Base-by-base conservation (phyloP, 2,329 filamentous ascomycete genomes). In the Exutisphaerella laricina region DNA sequence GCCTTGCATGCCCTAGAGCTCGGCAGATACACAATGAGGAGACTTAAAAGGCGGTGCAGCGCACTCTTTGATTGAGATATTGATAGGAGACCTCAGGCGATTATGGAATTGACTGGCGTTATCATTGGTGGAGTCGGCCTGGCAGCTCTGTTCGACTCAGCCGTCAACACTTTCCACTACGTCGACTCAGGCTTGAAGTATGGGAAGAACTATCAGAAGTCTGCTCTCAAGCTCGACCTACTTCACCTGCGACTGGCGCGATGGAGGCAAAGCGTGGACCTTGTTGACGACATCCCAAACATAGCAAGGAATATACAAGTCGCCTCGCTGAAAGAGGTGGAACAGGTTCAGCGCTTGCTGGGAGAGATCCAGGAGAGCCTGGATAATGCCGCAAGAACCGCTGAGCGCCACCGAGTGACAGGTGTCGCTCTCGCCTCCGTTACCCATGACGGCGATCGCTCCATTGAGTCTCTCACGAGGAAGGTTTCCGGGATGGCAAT, bases 131-230 rank as follows among this genome's bases (percentile, higher is more conserved):
- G 57, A 0, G 46, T 66, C 5, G 61, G 63, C 29, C 43, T 70
- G 2, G 65, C 64, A 14, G 46, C 54, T 2, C 44, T 64, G 9
- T 69, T 70, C 33, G 66, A 62, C 31, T 58, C 58, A 42, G 67
- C 62, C 32, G 56, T 71, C 28, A 58, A 63, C 25, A 67, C 61
- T 44, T 71, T 72, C 45, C 58, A 64, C 14, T 66, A 66, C 46
- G 46, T 71, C 34, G 63, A 71, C 34, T 53, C 69, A 1, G 64
- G 63, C 14, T 56, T 51, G 1, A 49, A 56, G 25, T 67, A 67
- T 32, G 62, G 57, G 0, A 26, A 37, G 16, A 62, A 69, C 31
- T 69, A 59, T 45, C 50, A 66, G 21, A 54, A 43, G 16, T 59
- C 53, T 32, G 58, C 61, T 32, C 57, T 70, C 4, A 49, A 45